Conservation (phyloP, 495 filamentous ascomycete species). For the Xylaria castorea region DNA sequence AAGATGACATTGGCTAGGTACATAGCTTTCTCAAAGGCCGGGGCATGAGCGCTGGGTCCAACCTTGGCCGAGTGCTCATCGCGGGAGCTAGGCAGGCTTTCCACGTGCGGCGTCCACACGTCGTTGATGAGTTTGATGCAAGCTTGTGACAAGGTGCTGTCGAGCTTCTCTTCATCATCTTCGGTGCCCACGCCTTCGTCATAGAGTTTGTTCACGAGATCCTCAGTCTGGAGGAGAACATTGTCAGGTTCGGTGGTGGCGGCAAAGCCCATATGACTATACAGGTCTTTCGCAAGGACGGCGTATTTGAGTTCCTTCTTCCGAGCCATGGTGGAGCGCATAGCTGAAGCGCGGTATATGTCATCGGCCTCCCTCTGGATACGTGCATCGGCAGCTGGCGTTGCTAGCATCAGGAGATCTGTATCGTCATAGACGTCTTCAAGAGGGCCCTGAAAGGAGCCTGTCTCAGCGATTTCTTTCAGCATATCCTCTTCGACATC, state of each 20-base stretch:
- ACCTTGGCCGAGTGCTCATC: slow-evolving; percentile 63
- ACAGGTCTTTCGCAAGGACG: slow-evolving; percentile 58
- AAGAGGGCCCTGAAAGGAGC: slow-evolving; percentile 25
- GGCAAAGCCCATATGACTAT: slow-evolving; percentile 53
- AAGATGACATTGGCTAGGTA: slow-evolving; percentile 75
- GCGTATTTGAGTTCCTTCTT: slow-evolving; percentile 53
- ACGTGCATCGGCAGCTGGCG: slow-evolving; percentile 54
- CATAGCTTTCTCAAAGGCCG: slow-evolving; percentile 70
- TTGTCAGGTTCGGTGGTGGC: slow-evolving; percentile 55
- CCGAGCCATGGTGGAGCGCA: slow-evolving; percentile 41
- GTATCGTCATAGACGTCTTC: slow-evolving; percentile 40
- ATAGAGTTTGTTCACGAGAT: slow-evolving; percentile 57
- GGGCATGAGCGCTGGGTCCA: slow-evolving; percentile 66
- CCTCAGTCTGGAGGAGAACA: slow-evolving; percentile 64
- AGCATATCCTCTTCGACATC: slow-evolving; percentile 38
- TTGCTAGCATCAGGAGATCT: slow-evolving; percentile 55
- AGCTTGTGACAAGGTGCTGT: slow-evolving; percentile 60
- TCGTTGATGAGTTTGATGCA: slow-evolving; percentile 58
- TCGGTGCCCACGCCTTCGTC: slow-evolving; percentile 62
- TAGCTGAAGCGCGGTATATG: slow-evolving; percentile 52
- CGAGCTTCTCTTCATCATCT: slow-evolving; percentile 61
- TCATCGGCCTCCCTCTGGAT: slow-evolving; percentile 53
- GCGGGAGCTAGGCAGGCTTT: slow-evolving; percentile 51
- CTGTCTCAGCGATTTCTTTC: slow-evolving; percentile 36
- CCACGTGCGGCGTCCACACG: slow-evolving; percentile 64